These are phyloP conservation scores for Psilocybe mexicana DNA, from an alignment of 1,284 basidiomycete genomes.

Conservation along the genomic window DNA sequence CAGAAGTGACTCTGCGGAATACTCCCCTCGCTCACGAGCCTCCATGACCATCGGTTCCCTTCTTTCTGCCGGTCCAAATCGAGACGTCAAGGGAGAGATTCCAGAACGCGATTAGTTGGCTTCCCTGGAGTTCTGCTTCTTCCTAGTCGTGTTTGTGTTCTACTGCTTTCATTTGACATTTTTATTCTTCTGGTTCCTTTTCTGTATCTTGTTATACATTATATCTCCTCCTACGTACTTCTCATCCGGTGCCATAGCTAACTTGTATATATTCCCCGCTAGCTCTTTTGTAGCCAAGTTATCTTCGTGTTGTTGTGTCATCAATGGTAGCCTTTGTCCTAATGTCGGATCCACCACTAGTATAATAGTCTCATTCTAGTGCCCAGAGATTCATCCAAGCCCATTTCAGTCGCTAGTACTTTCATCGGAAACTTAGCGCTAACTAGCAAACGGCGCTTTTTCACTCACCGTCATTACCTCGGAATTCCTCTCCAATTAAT, in stretches of 20 bases:
- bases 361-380: background rate
- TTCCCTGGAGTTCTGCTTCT: conserved; percentile 3
- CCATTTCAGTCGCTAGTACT: background rate
- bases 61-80: conserved; percentile 40
- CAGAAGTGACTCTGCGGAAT: conserved; percentile 45
- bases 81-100: conserved; percentile 33
- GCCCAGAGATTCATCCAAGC: background rate
- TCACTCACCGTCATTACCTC: background rate
- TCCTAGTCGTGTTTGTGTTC: background rate
- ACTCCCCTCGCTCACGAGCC: conserved; percentile 46
- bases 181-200: background rate
- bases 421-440: background rate
- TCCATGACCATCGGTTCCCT: conserved; percentile 53
- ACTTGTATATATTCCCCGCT: conserved; percentile 11
- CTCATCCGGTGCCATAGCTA: conserved; percentile 13
- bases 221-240: conserved; percentile 8
- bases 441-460: background rate
- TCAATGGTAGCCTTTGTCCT: background rate
- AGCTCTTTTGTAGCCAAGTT: background rate
- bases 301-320: conserved; percentile 1
- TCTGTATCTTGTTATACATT: conserved; percentile 4
- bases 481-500: no score
- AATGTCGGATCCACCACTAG: background rate
- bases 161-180: background rate
- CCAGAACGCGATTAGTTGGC: conserved; percentile 29